Conservation (phyloP, 176 grass and related monocot genomes). For the Oryza nivara region DNA sequence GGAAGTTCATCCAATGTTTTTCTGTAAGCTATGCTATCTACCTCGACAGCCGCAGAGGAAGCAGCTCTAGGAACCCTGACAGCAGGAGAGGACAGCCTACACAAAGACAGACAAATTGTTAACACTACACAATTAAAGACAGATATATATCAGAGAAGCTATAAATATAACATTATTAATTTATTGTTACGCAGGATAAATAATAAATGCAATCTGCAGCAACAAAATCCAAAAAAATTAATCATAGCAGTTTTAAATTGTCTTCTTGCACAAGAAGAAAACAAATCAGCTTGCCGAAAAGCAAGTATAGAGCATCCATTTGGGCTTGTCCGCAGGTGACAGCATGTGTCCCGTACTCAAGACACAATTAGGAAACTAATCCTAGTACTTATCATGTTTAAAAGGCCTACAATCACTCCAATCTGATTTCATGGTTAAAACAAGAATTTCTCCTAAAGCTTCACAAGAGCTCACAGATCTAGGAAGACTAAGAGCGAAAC, state of each 20-base stretch:
- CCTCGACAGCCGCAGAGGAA: slow-evolving; percentile 82
- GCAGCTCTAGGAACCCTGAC: slow-evolving; percentile 69
- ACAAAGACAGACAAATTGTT: slow-evolving; percentile 25
- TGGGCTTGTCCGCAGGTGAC: background rate
- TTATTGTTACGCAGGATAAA: background rate
- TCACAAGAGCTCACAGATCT: background rate
- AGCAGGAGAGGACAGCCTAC: slow-evolving; percentile 51
- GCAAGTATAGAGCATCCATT: background rate
- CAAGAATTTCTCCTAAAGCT: background rate
- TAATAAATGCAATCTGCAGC: background rate
- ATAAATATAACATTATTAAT: slow-evolving; percentile 1
- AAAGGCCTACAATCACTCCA: background rate
- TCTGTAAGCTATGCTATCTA: slow-evolving; percentile 56
- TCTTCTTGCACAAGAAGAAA: background rate
- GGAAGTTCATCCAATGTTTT: slow-evolving; percentile 54
- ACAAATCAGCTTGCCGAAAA: slow-evolving; percentile 6
- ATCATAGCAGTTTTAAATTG: background rate
- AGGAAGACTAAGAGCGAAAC: background rate
- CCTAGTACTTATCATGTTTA: background rate
- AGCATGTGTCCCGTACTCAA: background rate
- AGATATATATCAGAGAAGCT: slow-evolving; percentile 7
- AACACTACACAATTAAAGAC: slow-evolving; percentile 22
- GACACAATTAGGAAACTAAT: background rate
- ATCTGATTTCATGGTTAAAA: background rate
- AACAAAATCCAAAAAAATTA: slow-evolving; percentile 26